These are phyloP conservation scores for Pilaira anomala DNA, from an alignment of 192 early-diverging fungal genomes.

Conservation along the genomic window DNA sequence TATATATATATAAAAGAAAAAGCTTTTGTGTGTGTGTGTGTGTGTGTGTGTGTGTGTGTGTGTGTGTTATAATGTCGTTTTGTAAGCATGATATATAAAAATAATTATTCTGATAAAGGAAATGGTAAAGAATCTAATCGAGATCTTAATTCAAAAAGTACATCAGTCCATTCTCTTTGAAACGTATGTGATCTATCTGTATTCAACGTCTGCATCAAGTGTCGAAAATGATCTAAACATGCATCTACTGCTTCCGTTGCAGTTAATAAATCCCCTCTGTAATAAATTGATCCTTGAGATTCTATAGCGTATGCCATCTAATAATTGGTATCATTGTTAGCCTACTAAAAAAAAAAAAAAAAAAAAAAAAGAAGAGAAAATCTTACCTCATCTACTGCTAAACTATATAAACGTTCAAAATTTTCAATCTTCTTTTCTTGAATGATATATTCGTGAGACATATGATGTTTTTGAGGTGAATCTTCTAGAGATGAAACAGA, in stretches of 20 bases:
- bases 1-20: not conserved
- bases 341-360: no score
- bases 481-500: not conserved
- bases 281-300: conserved; percentile 24
- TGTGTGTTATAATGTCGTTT: no score
- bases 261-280: conserved; percentile 13
- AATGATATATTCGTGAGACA: not conserved
- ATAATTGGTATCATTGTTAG: no score
- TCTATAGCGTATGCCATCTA: conserved; percentile 22
- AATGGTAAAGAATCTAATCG: conserved; percentile 1
- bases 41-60: conserved; percentile 17
- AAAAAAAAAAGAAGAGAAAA: not conserved
- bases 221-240: not conserved
- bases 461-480: not conserved
- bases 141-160: not conserved
- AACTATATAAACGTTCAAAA: conserved; percentile 1
- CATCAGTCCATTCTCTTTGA: not conserved
- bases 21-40: not conserved
- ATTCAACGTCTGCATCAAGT: not conserved
- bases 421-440: not conserved
- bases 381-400: conserved; percentile 17
- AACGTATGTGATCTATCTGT: not conserved
- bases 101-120: not conserved
- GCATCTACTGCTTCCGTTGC: conserved; percentile 13
- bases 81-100: not conserved